Conservation (phyloP, 1,284 basidiomycete genomes). For the Anthracocystis walkeri region DNA sequence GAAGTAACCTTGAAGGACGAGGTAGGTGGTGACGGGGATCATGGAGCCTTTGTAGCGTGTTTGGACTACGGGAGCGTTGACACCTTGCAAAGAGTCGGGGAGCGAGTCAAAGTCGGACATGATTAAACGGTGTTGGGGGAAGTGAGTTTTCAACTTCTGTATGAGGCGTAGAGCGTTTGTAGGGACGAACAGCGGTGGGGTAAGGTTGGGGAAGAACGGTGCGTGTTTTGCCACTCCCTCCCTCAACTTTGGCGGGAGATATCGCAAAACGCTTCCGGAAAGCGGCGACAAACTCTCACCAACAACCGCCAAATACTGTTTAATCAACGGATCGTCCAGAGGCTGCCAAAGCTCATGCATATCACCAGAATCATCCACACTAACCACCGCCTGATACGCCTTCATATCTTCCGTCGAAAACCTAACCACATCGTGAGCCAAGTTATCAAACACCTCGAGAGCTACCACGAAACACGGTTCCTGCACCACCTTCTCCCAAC, state of each 20-base stretch:
- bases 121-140: slow-evolving; percentile 90
- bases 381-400: slow-evolving; percentile 86
- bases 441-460: slow-evolving; percentile 97
- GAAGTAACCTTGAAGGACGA: slow-evolving; percentile 95
- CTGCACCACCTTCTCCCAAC: slow-evolving; percentile 78
- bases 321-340: slow-evolving; percentile 85
- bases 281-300: slow-evolving; percentile 8
- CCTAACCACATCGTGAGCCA: slow-evolving; percentile 93
- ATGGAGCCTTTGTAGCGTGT: slow-evolving; percentile 86
- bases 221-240: slow-evolving; percentile 44
- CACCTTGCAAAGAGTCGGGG: slow-evolving; percentile 84
- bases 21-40: slow-evolving; percentile 83
- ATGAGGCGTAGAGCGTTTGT: slow-evolving; percentile 90
- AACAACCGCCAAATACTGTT: slow-evolving; percentile 73
- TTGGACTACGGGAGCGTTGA: slow-evolving; percentile 94
- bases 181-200: slow-evolving; percentile 89
- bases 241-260: slow-evolving; percentile 73
- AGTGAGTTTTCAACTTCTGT: slow-evolving; percentile 82
- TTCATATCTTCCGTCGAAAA: slow-evolving; percentile 80
- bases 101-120: slow-evolving; percentile 91
- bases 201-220: slow-evolving; percentile 87
- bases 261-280: slow-evolving; percentile 73
- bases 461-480: slow-evolving; percentile 93
- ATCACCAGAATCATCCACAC: slow-evolving; percentile 84
- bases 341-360: slow-evolving; percentile 87